Evolutionary conservation across 2,329 filamentous ascomycete species (phyloP).

Genomic region (Capronia epimyces): DNA sequence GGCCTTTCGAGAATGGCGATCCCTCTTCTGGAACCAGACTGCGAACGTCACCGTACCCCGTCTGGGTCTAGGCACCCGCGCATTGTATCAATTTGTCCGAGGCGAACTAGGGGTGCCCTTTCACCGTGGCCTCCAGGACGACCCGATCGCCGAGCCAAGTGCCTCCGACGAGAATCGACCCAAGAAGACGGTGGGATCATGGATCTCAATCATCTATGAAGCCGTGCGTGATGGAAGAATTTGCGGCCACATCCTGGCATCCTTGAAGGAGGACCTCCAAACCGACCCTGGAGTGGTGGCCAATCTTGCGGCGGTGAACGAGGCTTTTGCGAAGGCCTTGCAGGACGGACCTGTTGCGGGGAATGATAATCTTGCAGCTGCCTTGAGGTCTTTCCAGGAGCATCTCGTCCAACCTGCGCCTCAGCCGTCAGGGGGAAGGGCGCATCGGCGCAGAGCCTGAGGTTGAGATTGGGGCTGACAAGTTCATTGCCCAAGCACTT

Average conservation of each 20-base stretch:
- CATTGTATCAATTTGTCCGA: conserved; percentile 37
- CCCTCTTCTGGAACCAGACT: neutral
- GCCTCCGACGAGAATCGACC: conserved; percentile 3
- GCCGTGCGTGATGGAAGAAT: conserved; percentile 22
- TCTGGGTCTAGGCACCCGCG: conserved; percentile 26
- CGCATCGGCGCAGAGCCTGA: too few relatives aligned
- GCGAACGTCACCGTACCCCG: neutral
- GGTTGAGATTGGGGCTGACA: too few relatives aligned
- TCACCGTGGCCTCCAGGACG: conserved; percentile 33
- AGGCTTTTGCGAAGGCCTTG: too few relatives aligned
- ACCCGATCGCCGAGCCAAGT: conserved; percentile 25
- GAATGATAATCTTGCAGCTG: too few relatives aligned
- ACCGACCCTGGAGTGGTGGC: neutral
- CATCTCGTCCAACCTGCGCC: too few relatives aligned
- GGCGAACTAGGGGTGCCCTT: conserved; percentile 33
- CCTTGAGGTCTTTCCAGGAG: too few relatives aligned
- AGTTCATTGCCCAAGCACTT: too few relatives aligned
- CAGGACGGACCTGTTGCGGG: too few relatives aligned
- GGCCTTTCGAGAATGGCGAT: neutral
- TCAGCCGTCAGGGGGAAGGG: too few relatives aligned
- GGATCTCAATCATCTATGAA: conserved; percentile 29
- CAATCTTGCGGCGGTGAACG: neutral
- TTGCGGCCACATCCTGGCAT: neutral
- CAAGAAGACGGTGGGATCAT: conserved; percentile 30
- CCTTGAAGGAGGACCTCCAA: neutral